Evolutionary conservation across 305 asterid genomes (phyloP).

Genomic region (Fraxinus velutina): DNA sequence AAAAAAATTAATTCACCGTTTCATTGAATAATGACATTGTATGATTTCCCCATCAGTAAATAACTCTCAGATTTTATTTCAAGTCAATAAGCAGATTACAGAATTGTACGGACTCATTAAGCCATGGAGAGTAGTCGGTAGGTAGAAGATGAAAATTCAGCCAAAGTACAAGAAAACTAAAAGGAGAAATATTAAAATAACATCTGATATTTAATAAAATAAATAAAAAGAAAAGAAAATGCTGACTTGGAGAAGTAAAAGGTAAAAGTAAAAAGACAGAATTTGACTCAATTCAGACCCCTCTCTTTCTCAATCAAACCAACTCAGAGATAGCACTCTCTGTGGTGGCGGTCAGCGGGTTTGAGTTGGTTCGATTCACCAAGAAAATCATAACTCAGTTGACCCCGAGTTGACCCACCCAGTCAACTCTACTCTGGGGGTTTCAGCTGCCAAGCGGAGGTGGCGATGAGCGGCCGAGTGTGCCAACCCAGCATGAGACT

Average conservation of each 20-base stretch:
- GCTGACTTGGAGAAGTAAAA: constrained; percentile 35
- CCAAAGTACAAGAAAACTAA: constrained; percentile 21
- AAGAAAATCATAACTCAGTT: not conserved
- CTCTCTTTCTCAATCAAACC: constrained; percentile 31
- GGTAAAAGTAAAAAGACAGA: constrained; percentile 43
- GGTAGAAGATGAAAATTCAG: constrained; percentile 6
- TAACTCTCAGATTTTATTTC: not conserved
- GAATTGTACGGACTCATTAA: constrained; percentile 8
- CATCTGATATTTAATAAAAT: not conserved
- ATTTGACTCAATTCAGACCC: constrained; percentile 48
- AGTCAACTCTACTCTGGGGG: constrained; percentile 16
- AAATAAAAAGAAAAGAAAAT: constrained; percentile 10
- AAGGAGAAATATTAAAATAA: not conserved
- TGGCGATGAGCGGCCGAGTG: constrained; percentile 58
- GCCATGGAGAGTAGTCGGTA: constrained; percentile 11
- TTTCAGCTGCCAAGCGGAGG: constrained; percentile 61
- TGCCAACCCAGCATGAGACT: constrained; percentile 76
- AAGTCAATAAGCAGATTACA: not conserved
- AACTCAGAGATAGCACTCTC: constrained; percentile 35
- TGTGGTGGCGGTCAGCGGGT: constrained; percentile 24
- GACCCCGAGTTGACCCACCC: constrained; percentile 20
- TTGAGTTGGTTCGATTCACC: constrained; percentile 21
- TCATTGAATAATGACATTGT: not conserved
- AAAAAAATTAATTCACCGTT: not conserved
- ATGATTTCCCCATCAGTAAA: not conserved